A percentile compares a stretch with the other conserved stretches of the same genome.
phyloP scores from a whole-genome alignment of 2,329 filamentous ascomycete species.

The Paraphaeosphaeria sporulosa region DNA sequence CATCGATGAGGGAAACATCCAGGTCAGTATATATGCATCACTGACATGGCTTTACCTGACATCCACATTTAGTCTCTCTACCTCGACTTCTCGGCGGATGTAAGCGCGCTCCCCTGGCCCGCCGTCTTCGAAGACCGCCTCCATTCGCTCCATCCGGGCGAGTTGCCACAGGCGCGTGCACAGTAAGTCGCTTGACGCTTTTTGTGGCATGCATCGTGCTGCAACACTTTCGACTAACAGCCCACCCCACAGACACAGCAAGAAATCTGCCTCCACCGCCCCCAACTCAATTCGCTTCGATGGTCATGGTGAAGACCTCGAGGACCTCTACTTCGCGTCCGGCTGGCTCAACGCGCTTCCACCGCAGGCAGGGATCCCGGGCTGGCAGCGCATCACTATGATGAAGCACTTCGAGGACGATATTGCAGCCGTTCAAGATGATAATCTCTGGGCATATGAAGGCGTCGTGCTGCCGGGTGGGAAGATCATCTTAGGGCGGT shows the following conservation, averaged over 20 bases:
- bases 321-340: slow-evolving; percentile 40
- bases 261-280: slow-evolving; percentile 20
- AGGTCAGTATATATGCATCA: slow-evolving; percentile 26
- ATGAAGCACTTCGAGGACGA: slow-evolving; percentile 58
- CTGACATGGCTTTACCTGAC: slow-evolving; percentile 21
- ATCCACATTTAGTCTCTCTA: slow-evolving; percentile 36
- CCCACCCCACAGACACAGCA: slow-evolving; percentile 16
- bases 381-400: slow-evolving; percentile 63
- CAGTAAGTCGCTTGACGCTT: slow-evolving; percentile 22
- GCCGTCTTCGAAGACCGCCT: slow-evolving; percentile 51
- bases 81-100: slow-evolving; percentile 38
- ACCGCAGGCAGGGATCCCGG: slow-evolving; percentile 55
- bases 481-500: slow-evolving; percentile 56
- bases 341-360: slow-evolving; percentile 62
- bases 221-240: background rate
- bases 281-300: slow-evolving; percentile 45
- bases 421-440: slow-evolving; percentile 35
- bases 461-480: slow-evolving; percentile 58
- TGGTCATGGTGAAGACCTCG: slow-evolving; percentile 49
- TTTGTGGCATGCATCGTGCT: background rate
- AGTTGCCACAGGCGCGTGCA: slow-evolving; percentile 38
- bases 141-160: slow-evolving; percentile 36
- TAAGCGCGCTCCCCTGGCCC: slow-evolving; percentile 44
- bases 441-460: slow-evolving; percentile 58
- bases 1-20: slow-evolving; percentile 37